Evolutionary conservation across 441 rosid species (phyloP).

Genomic region (Aquilaria agallochum): DNA sequence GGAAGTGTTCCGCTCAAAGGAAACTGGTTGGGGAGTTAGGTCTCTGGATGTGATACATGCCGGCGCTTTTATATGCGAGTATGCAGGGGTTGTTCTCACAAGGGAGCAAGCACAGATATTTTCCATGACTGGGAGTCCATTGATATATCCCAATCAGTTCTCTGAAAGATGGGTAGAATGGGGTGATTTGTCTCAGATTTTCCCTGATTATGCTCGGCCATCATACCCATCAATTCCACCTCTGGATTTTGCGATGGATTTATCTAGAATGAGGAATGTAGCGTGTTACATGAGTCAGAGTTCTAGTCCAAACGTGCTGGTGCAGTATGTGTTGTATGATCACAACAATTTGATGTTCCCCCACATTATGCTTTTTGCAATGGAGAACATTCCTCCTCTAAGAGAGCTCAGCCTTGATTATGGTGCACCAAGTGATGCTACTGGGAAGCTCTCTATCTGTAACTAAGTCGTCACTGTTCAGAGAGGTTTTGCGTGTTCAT

Average conservation of each 20-base stretch:
- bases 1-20: slow-evolving; percentile 85
- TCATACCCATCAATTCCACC: slow-evolving; percentile 69
- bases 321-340: slow-evolving; percentile 75
- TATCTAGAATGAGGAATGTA: slow-evolving; percentile 75
- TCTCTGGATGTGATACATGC: slow-evolving; percentile 80
- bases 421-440: slow-evolving; percentile 63
- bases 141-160: slow-evolving; percentile 75
- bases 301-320: slow-evolving; percentile 71
- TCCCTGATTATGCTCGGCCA: slow-evolving; percentile 42
- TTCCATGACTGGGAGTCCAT: slow-evolving; percentile 76
- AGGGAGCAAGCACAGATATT: slow-evolving; percentile 82
- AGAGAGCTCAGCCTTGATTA: slow-evolving; percentile 85
- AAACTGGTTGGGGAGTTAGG: slow-evolving; percentile 95
- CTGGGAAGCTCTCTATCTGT: slow-evolving; percentile 66
- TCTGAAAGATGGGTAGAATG: slow-evolving; percentile 77
- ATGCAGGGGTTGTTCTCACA: slow-evolving; percentile 81
- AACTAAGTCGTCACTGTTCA: slow-evolving; percentile 25
- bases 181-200: slow-evolving; percentile 74
- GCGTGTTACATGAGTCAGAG: slow-evolving; percentile 89
- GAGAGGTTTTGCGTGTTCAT: slow-evolving; percentile 17
- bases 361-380: slow-evolving; percentile 80
- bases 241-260: slow-evolving; percentile 84
- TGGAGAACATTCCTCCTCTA: slow-evolving; percentile 81
- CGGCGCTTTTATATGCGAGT: slow-evolving; percentile 89
- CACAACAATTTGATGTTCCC: slow-evolving; percentile 82